phyloP scores from a whole-genome alignment of 1,139 yeast genomes.

The Diutina mesorugosa region DNA sequence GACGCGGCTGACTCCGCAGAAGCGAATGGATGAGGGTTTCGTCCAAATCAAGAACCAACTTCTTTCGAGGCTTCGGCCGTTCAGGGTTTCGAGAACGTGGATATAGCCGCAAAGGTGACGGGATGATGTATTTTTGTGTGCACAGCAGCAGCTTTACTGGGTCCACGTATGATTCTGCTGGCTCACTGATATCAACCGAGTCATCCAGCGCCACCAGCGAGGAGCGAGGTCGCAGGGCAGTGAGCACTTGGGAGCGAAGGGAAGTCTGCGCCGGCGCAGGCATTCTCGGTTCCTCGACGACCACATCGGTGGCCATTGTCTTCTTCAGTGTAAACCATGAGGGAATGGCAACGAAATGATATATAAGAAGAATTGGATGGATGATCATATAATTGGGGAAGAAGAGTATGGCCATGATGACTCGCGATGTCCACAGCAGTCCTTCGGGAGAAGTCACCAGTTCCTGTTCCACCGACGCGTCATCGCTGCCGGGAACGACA shows the following conservation, averaged over 20 bases:
- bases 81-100: conserved; percentile 32
- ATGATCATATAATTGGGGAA: conserved; percentile 29
- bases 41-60: conserved; percentile 77
- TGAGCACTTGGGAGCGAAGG: not conserved
- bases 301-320: not conserved
- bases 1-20: conserved; percentile 44
- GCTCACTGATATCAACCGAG: not conserved
- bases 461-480: not conserved
- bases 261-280: not conserved
- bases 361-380: conserved; percentile 26
- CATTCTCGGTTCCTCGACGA: not conserved
- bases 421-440: not conserved
- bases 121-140: conserved; percentile 30
- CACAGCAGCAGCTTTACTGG: conserved; percentile 40
- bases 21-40: conserved; percentile 90
- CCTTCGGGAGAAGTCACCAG: not conserved
- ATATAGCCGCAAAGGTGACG: conserved; percentile 33
- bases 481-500: not conserved
- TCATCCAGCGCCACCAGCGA: not conserved
- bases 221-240: not conserved
- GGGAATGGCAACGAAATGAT: conserved; percentile 5
- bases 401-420: not conserved
- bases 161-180: conserved; percentile 8
- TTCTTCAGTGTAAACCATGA: conserved; percentile 12
- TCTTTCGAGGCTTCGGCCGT: conserved; percentile 34